Percentiles rank a stretch among this genome's conserved stretches.
phyloP scores from a whole-genome alignment of 495 filamentous ascomycete genomes.

The Podospora sp. region DNA sequence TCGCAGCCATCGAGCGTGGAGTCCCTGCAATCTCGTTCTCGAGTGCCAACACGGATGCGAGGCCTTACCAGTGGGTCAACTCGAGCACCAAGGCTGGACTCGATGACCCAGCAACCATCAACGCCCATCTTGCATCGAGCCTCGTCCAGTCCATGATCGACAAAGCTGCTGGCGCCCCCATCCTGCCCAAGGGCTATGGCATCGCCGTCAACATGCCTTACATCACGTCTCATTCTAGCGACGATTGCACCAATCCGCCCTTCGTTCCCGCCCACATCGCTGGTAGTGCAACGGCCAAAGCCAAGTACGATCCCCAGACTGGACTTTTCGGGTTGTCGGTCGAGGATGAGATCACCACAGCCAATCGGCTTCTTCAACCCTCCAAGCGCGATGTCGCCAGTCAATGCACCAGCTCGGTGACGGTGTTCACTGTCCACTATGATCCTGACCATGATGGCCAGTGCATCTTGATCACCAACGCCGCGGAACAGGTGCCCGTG shows the following conservation, averaged over 20 bases:
- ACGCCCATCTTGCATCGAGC: conserved; percentile 36
- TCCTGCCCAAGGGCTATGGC: conserved; percentile 45
- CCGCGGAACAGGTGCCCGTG: conserved; percentile 19
- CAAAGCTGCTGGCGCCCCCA: conserved; percentile 27
- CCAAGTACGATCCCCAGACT: conserved; percentile 34
- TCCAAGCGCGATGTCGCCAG: conserved; percentile 37
- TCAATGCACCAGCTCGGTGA: conserved; percentile 33
- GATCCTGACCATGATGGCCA: conserved; percentile 25
- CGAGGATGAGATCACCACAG: conserved; percentile 17
- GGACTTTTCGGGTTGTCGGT: conserved; percentile 37
- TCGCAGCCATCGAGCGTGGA: conserved; percentile 40
- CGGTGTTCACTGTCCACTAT: conserved; percentile 45
- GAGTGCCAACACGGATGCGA: conserved; percentile 27
- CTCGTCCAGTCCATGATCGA: conserved; percentile 38
- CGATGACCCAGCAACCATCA: conserved; percentile 36
- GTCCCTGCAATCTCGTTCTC: conserved; percentile 45
- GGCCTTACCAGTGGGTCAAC: conserved; percentile 34
- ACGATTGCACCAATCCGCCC: conserved; percentile 37
- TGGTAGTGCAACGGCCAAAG: conserved; percentile 30
- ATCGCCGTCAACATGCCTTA: conserved; percentile 41
- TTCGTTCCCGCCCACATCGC: conserved; percentile 41
- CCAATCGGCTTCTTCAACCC: conserved; percentile 23
- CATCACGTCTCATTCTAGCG: conserved; percentile 36
- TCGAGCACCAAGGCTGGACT: conserved; percentile 29
- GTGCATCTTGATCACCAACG: conserved; percentile 23